Evolutionary conservation across 176 grass and related monocot species (phyloP), one percentile per base, ranked within the genome.

Genomic region (Avena atlantica): DNA sequence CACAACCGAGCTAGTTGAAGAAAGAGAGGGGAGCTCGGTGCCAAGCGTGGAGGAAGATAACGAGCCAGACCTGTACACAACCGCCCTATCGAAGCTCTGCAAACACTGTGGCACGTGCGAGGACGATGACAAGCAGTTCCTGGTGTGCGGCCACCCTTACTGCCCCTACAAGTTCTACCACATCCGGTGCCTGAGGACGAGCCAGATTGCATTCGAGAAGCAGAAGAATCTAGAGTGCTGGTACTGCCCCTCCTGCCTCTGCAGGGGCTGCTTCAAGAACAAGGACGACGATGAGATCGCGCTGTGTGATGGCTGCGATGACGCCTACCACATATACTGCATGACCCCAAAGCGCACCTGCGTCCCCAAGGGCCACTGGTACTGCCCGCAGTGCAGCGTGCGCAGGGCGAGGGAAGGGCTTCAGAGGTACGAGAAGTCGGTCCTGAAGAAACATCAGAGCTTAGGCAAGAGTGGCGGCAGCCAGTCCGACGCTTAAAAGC

Each of bases 181-280:
- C 75, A 83, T 96, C 55, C 88, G 89, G 81, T 98, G 96, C 79
- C 80, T 98, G 21, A 98, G 92, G 84, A 86, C 89, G 23, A 92
- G 78, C 72, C 96, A 98, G 91, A 89, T 96, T 83, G 97, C 91
- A 47, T 78, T 57, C 7, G 85, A 87, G 63, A 85, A 91, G 61
- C 97, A 96, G 83, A 72, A 86, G 53, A 91, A 96, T 1, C 84
- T 70, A 79, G 36, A 78, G 9, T 94, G 92, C 92, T 96, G 97
- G 97, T 99, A 96, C 74, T 99, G 97, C 83, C 94, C 97, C 2
- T 99, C 97, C n/a, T 96, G 97, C 57, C 83, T 96, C 15, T 99
- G 97, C 84, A 87, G 97, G 79, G 40, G 71, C 78, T 99, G 97
- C 83, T 89, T 93, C 69, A 87, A 85, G 74, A 84, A 94, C 78